A percentile compares a stretch with the other conserved stretches of the same genome.
Evolutionary conservation across 305 asterid species (phyloP).

Genomic region (Fraxinus sp.): DNA sequence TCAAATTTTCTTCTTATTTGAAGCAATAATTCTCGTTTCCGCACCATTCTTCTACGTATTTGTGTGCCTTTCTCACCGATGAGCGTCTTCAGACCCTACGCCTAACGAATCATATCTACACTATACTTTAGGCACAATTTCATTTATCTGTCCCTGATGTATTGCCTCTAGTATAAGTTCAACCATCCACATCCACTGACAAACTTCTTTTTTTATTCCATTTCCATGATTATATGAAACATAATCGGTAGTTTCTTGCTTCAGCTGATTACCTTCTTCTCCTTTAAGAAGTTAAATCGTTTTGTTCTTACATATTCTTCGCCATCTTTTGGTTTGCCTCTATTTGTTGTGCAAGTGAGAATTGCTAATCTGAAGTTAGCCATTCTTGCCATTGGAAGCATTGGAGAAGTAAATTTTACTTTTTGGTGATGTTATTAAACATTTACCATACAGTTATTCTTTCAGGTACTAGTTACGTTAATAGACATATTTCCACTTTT

Average conservation of each 20-base stretch:
- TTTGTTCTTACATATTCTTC: neutral
- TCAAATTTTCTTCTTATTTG: neutral
- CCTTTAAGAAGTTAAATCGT: neutral
- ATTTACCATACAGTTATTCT: neutral
- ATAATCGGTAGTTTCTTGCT: neutral
- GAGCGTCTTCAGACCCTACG: neutral
- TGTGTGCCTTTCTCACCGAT: neutral
- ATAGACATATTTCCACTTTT: too few species aligned
- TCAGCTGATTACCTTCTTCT: neutral
- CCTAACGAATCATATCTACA: neutral
- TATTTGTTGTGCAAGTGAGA: neutral
- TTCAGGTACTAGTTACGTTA: too few species aligned
- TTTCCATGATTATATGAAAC: neutral
- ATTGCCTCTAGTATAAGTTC: neutral
- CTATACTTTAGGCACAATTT: neutral
- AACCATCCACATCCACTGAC: neutral
- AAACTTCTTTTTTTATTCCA: neutral
- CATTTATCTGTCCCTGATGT: neutral
- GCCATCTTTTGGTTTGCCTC: neutral
- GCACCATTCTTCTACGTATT: neutral
- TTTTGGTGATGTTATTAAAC: neutral
- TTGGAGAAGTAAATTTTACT: neutral
- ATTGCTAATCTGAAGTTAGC: neutral
- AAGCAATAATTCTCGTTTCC: neutral
- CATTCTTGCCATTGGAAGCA: neutral